These are phyloP conservation scores for Zalerion maritima DNA, from an alignment of 495 filamentous ascomycete species.

Conservation along the genomic window DNA sequence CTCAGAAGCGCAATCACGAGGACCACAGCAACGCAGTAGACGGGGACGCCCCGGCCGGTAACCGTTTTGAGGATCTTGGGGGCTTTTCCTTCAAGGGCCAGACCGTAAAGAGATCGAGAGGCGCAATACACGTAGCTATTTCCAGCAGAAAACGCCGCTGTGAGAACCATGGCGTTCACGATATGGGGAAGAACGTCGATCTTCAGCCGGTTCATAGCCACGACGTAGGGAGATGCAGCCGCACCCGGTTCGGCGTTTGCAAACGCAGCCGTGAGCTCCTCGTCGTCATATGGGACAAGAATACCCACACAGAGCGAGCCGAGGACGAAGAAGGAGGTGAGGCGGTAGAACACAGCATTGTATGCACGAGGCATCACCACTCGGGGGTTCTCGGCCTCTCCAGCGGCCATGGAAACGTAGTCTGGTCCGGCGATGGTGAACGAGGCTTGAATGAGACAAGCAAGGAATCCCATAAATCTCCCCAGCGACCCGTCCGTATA, in stretches of 20 bases:
- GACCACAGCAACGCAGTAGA: slow-evolving; percentile 46
- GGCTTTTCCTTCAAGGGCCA: slow-evolving; percentile 35
- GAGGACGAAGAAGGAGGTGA: slow-evolving; percentile 54
- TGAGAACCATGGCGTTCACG: slow-evolving; percentile 55
- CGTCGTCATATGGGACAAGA: slow-evolving; percentile 37
- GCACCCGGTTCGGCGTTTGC: slow-evolving; percentile 35
- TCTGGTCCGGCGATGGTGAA: slow-evolving; percentile 61
- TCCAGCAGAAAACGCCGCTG: slow-evolving; percentile 55
- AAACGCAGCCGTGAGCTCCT: slow-evolving; percentile 35
- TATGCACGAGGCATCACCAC: slow-evolving; percentile 44
- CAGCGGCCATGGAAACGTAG: slow-evolving; percentile 60
- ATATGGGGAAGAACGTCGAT: slow-evolving; percentile 52
- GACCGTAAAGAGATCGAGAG: slow-evolving; percentile 50
- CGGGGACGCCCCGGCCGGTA: slow-evolving; percentile 36
- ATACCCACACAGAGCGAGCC: slow-evolving; percentile 49
- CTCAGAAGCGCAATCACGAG: slow-evolving; percentile 49
- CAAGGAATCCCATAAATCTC: slow-evolving; percentile 48
- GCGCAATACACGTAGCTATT: slow-evolving; percentile 66
- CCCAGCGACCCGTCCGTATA: slow-evolving; percentile 42
- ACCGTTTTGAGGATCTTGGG: slow-evolving; percentile 46
- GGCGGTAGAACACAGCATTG: slow-evolving; percentile 53
- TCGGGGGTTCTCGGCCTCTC: slow-evolving; percentile 52
- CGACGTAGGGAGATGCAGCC: slow-evolving; percentile 58
- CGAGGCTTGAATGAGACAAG: slow-evolving; percentile 49
- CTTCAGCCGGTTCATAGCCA: slow-evolving; percentile 55